phyloP scores from a whole-genome alignment of 805 yeast species.

The Sugiyamaella americana region DNA sequence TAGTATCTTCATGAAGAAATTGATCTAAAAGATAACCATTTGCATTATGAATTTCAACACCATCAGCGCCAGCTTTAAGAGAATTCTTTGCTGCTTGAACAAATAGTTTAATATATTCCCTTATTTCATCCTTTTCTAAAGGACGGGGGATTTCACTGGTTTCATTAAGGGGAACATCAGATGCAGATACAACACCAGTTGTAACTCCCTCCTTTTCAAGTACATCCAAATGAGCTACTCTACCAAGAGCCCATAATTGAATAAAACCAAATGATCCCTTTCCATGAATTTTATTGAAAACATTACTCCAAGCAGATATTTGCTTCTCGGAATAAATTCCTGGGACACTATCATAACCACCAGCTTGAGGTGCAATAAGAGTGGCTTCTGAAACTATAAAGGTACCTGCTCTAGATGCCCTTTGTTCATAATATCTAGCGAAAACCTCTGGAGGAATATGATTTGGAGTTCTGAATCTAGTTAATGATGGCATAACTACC shows the following conservation, averaged over 20 bases:
- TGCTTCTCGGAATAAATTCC: slow-evolving; percentile 30
- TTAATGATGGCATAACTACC: slow-evolving; percentile 45
- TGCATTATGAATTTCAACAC: slow-evolving; percentile 61
- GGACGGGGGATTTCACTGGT: slow-evolving; percentile 21
- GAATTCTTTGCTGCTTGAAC: slow-evolving; percentile 47
- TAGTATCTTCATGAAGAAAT: slow-evolving; percentile 42
- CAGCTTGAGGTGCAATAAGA: slow-evolving; percentile 37
- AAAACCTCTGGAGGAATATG: slow-evolving; percentile 43
- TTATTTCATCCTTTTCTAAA: slow-evolving; percentile 37
- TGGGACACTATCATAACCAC: slow-evolving; percentile 27
- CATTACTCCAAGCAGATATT: slow-evolving; percentile 31
- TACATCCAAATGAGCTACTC: slow-evolving; percentile 37
- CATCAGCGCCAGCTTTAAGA: slow-evolving; percentile 51
- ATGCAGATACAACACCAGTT: slow-evolving; percentile 26
- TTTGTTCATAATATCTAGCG: slow-evolving; percentile 47
- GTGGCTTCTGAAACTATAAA: slow-evolving; percentile 57
- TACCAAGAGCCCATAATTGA: slow-evolving; percentile 45
- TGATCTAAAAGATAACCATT: slow-evolving; percentile 52
- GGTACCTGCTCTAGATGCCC: slow-evolving; percentile 53
- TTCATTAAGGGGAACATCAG: slow-evolving; percentile 13
- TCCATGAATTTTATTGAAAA: slow-evolving; percentile 41
- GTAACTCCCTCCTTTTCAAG: too few relatives aligned
- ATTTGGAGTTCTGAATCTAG: slow-evolving; percentile 38
- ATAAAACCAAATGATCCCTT: slow-evolving; percentile 35
- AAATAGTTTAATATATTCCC: slow-evolving; percentile 38